Base-by-base conservation (phyloP, 768 basidiomycete genomes). In the Ramaria rubella region DNA sequence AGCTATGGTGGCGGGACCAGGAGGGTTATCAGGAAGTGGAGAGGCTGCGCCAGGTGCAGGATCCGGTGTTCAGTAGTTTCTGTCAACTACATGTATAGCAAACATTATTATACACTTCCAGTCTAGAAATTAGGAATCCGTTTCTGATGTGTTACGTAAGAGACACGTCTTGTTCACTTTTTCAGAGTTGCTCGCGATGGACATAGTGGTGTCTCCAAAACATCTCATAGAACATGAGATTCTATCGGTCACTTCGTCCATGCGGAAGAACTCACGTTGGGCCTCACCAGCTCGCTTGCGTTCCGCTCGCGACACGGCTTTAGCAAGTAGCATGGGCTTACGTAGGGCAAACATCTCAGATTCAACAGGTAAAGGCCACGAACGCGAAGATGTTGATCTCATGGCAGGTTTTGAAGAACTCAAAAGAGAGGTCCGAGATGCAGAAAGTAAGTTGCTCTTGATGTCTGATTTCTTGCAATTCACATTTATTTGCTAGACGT, bases 251-350 rank as follows among this genome's bases (percentile, higher is more conserved):
- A 96, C 93, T 33, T 88, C 90, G 2, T 80, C 83, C 19, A 98
- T 99, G 94, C 89, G 95, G 69, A 92, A 94, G 76, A 98, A 98
- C 73, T 93, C 94, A 45, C 83, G 96, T 43, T 97, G 95, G 95
- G 88, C 94, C 17, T 83, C 88, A 12, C 80, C 81, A 44, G 80
- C 78, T 52, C 81, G 83, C 64, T 80, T 55, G 44, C 62, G 80
- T 24, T 76, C 82, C 64, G 72, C 80, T 49, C 77, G 81, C 60
- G 86, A 86, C 64, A 80, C 84, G 19, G 79, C 82, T 2, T 72
- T 92, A 38, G 87, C 87, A 46, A 85, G 77, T 64, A 86, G 84
- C 63, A 80, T 88, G 40, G 89, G 89, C 27, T 78, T 90, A 44
- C 77, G 87, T 49, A 78, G 86, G 63, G 77, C 83, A 8, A 77